These are phyloP conservation scores for Pichia sp. DNA, from an alignment of 1,139 yeast species.

Conservation along the genomic window DNA sequence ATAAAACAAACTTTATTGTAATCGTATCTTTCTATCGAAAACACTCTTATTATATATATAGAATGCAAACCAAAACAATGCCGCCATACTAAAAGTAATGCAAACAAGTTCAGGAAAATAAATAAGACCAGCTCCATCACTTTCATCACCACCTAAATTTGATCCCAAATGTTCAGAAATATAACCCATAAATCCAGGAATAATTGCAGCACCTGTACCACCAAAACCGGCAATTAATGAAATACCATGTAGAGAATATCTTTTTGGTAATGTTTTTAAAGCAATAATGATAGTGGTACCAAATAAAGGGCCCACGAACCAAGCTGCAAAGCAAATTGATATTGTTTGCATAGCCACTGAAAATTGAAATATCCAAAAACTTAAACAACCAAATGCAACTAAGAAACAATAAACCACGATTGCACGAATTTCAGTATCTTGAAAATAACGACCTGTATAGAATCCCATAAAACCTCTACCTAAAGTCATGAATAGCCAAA, in stretches of 20 bases:
- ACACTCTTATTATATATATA: conserved; percentile 18
- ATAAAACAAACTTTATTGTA: conserved; percentile 3
- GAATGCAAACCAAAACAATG: conserved; percentile 24
- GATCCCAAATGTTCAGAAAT: conserved; percentile 26
- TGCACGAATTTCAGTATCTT: conserved; percentile 45
- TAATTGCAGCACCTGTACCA: conserved; percentile 71
- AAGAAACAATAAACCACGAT: conserved; percentile 35
- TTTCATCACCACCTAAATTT: conserved; percentile 10
- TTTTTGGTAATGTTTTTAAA: conserved; percentile 54
- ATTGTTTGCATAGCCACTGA: conserved; percentile 29
- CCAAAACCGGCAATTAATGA: conserved; percentile 77
- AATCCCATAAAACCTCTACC: conserved; percentile 60
- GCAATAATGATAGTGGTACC: conserved; percentile 70
- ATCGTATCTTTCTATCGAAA: conserved; percentile 17
- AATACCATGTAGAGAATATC: conserved; percentile 59
- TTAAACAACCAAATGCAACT: conserved; percentile 20
- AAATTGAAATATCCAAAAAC: conserved; percentile 20
- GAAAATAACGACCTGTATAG: conserved; percentile 48
- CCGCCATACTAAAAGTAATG: conserved; percentile 21
- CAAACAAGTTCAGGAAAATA: conserved; percentile 27
- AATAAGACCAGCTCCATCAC: conserved; percentile 24
- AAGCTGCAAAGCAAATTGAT: conserved; percentile 52
- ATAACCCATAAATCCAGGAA: conserved; percentile 58
- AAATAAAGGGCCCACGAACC: conserved; percentile 73
- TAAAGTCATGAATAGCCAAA: conserved; percentile 59